Evolutionary conservation across 1,139 yeast genomes (phyloP), one percentile per base, ranked within the genome.

Genomic region (Debaryomycetaceae sp.): DNA sequence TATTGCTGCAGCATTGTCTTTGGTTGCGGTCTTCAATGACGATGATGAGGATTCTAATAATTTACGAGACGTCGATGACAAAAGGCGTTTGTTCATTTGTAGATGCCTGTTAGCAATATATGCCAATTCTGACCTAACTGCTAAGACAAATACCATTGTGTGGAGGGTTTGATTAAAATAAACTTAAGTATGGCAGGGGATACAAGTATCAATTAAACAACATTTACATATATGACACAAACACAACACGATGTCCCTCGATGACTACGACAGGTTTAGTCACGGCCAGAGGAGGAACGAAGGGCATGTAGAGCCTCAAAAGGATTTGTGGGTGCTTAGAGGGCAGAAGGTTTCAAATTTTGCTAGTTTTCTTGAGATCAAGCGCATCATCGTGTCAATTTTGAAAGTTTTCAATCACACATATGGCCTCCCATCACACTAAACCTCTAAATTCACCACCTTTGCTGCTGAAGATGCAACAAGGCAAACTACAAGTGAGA

Each of bases 81-180:
- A 31, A 40, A 58, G 45, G 22, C 63, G 50, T 43, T 50, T 53
- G 38, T 58, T 48, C 39, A 38, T 43, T 33, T 54, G 55, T 7
- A 58, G 44, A 48, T 58, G 66, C 46, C 58, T 57, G 40, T 56
- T 59, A 34, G 68, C 57, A 17, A 66, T 54, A 49, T 63, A 64
- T 33, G 64, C 50, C 29, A 67, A 55, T 50, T 65, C 52, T 13
- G 69, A 68, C 49, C 59, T 65, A 17, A 62, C 65, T 13, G 68
- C 58, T 45, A 68, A 60, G 14, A 67, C 66, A 46, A 58, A 65
- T 53, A 66, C 68, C 63, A 60, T 61, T 35, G 6, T 39, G 38
- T 23, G 13, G 3, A 3, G 37, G 23, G 9, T 34, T 34, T 8
- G 39, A 34, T 8, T 17, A 3, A 27, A 13, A 34, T 8, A 5